Conservation (phyloP, 164 flowering plant genomes). For the Magnolia officinalis region DNA sequence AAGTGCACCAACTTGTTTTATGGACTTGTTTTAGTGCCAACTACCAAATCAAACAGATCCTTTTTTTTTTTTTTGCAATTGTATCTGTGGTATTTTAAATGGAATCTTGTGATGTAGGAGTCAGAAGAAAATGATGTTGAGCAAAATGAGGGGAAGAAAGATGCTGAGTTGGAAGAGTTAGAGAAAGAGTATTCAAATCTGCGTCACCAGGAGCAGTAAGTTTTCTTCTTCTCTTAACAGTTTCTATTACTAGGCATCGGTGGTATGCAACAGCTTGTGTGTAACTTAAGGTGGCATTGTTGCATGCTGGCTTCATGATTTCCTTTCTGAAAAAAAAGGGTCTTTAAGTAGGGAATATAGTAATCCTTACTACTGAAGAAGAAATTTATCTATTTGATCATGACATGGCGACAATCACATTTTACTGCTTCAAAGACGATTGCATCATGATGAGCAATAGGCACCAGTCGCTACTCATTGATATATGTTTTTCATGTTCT, state of each 20-base stretch:
- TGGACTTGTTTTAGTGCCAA: not conserved
- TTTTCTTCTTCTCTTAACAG: not conserved
- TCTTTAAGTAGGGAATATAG: not conserved
- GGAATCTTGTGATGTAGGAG: conserved; percentile 5
- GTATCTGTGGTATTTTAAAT: not conserved
- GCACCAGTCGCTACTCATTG: too few relatives aligned
- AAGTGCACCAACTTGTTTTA: not conserved
- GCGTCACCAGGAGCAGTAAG: conserved; percentile 65
- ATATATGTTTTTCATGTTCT: too few relatives aligned
- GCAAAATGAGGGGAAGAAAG: conserved; percentile 17
- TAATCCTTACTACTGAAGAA: not conserved
- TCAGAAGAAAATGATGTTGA: conserved; percentile 22
- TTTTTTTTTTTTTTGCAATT: not conserved
- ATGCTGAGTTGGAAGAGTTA: conserved; percentile 72
- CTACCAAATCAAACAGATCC: not conserved
- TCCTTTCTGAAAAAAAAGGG: not conserved
- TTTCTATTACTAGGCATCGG: not conserved
- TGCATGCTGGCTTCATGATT: not conserved
- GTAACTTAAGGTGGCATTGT: not conserved
- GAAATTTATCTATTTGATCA: too few relatives aligned
- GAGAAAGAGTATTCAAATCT: conserved; percentile 64
- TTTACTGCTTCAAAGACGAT: too few relatives aligned
- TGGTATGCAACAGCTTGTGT: not conserved
- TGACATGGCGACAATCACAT: too few relatives aligned
- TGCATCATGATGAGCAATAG: too few relatives aligned